phyloP scores from a whole-genome alignment of 768 basidiomycete species.

The Hygrocybe punicea region DNA sequence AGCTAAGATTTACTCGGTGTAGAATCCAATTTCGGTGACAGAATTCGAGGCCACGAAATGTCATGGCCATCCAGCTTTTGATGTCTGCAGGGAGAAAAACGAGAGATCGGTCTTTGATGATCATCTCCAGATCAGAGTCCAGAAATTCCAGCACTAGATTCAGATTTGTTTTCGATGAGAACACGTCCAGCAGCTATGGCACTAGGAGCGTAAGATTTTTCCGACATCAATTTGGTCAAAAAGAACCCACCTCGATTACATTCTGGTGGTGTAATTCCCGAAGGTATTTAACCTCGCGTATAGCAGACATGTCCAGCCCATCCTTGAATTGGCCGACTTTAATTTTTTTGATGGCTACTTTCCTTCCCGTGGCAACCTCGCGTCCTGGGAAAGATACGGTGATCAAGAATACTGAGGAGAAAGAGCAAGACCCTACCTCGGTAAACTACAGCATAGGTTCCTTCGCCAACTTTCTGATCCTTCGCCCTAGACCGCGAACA shows the following conservation, averaged over 20 bases:
- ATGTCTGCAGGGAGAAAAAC: slow-evolving; percentile 95
- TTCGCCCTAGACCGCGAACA: slow-evolving; percentile 53
- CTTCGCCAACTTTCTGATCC: slow-evolving; percentile 81
- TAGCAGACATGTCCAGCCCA: slow-evolving; percentile 97
- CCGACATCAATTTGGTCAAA: not conserved
- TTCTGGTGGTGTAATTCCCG: slow-evolving; percentile 93
- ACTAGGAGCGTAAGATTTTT: not conserved
- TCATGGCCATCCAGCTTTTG: slow-evolving; percentile 99
- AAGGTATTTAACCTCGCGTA: slow-evolving; percentile 96
- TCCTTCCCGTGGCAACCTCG: slow-evolving; percentile 69
- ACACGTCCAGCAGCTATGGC: slow-evolving; percentile 87
- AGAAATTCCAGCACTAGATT: slow-evolving; percentile 97
- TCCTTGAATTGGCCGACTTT: slow-evolving; percentile 97
- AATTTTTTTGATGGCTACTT: slow-evolving; percentile 97
- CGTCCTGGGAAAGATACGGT: slow-evolving; percentile 47
- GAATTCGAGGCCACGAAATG: slow-evolving; percentile 94
- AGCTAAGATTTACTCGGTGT: slow-evolving; percentile 64
- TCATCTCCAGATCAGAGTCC: slow-evolving; percentile 92
- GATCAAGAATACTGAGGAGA: not conserved
- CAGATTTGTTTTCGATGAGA: slow-evolving; percentile 92
- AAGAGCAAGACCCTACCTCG: slow-evolving; percentile 51
- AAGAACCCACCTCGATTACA: slow-evolving; percentile 73
- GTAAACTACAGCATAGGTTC: slow-evolving; percentile 96
- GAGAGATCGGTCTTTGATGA: slow-evolving; percentile 89
- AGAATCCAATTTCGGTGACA: slow-evolving; percentile 93